Evolutionary conservation across 176 grass and related monocot species (phyloP), one percentile per base, ranked within the genome.

Genomic region (Musa itinerans): DNA sequence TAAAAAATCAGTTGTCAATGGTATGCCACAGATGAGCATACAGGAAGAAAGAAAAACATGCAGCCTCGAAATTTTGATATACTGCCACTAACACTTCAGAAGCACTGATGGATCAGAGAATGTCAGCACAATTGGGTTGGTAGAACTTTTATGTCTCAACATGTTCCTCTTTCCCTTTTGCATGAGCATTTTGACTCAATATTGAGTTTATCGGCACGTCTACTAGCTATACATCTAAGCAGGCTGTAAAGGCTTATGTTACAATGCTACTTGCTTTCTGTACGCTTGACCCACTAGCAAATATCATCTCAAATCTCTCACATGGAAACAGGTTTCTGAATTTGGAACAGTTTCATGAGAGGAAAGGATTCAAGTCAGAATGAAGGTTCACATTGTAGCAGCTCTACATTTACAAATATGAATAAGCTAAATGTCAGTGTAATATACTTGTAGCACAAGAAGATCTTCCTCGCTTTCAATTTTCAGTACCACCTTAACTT

Each of bases 401-500:
- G 34, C 34, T 43, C 34, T 43, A 43, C 34, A 43, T 43, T 43
- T 43, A 43, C 34, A 43, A 6, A 43, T 6, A 43, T 43, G 34
- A 43, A 43, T 43, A 16, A 11, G 24, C 26, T 68, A 29, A 7
- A 68, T 14, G 16, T 22, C 68, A 70, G 24, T 71, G n/a, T 16
- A 69, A 10, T 52, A 76, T 89, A 94, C 95, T 72, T 99, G 90
- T 77, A 99, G 89, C 87, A 92, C 78, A 70, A 99, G 90, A 89
- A 99, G 86, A 78, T 99, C 86, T 80, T 89, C 84, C 86, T 99
- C 86, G 1, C 78, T 94, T 78, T 99, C 95, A 51, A 92, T 81
- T 85, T 99, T 99, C 76, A 99, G 71, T 20, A 94, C 95, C 80
- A 94, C 95, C 71, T 99, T 94, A 61, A 94, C 95, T 88, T 99